These are phyloP conservation scores for Neophaeococcomyces aloes DNA, from an alignment of 2,329 filamentous ascomycete species.

Conservation along the genomic window DNA sequence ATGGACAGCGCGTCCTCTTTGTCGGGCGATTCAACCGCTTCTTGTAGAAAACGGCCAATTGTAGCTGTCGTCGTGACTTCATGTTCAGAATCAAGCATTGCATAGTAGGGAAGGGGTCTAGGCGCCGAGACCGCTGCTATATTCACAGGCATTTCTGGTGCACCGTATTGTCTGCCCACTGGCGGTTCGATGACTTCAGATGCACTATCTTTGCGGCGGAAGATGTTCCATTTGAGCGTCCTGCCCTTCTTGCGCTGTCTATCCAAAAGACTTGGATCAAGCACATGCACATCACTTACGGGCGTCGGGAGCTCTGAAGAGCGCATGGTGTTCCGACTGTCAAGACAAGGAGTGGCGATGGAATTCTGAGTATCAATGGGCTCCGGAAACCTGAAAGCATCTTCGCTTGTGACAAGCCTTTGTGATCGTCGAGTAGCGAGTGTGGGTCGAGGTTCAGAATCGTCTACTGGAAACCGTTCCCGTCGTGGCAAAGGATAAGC, in stretches of 20 bases:
- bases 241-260: constrained; percentile 14
- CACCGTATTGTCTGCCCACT: constrained; percentile 20
- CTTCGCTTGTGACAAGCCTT: constrained; percentile 11
- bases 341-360: constrained; percentile 11
- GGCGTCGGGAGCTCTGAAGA: constrained; percentile 13
- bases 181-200: constrained; percentile 12
- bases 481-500: neutral
- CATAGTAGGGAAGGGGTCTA: constrained; percentile 48
- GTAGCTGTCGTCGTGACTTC: constrained; percentile 33
- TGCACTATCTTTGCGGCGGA: constrained; percentile 34
- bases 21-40: constrained; percentile 25
- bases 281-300: constrained; percentile 8
- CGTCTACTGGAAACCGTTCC: neutral
- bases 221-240: constrained; percentile 47
- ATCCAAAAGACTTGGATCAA: constrained; percentile 10
- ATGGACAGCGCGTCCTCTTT: constrained; percentile 11
- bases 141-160: constrained; percentile 29
- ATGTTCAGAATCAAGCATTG: constrained; percentile 41
- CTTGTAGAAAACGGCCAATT: constrained; percentile 35
- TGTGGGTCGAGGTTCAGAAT: constrained; percentile 5
- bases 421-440: constrained; percentile 19
- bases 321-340: constrained; percentile 16
- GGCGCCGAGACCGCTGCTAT: constrained; percentile 29
- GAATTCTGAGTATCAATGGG: constrained; percentile 17
- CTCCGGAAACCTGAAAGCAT: constrained; percentile 15